phyloP scores from a whole-genome alignment of 192 early-diverging fungal genomes.

The Funneliformis mosseae region DNA sequence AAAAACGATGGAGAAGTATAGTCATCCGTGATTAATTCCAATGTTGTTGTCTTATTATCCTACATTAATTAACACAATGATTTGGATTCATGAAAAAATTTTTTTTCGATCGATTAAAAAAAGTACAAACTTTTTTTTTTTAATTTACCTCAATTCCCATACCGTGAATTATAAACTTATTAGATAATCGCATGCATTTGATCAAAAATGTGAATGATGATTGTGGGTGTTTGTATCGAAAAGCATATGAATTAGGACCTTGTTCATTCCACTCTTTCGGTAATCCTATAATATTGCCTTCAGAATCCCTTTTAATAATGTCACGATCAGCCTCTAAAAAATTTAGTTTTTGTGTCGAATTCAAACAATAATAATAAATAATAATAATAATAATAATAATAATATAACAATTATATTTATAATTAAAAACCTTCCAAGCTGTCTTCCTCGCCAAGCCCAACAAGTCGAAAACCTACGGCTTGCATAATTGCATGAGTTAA shows the following conservation, averaged over 20 bases:
- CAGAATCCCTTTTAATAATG: conserved; percentile 35
- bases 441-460: conserved; percentile 64
- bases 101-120: background rate
- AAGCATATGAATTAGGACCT: conserved; percentile 58
- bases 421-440: conserved; percentile 33
- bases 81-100: background rate
- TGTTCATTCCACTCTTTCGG: conserved; percentile 61
- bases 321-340: background rate
- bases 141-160: conserved; percentile 63
- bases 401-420: too few species aligned
- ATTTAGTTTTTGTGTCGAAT: too few species aligned
- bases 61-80: conserved; percentile 27
- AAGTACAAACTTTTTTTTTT: background rate
- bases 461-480: conserved; percentile 61
- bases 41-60: conserved; percentile 53
- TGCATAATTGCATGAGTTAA: conserved; percentile 63
- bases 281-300: conserved; percentile 40
- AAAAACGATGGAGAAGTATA: conserved; percentile 57
- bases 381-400: background rate
- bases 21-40: conserved; percentile 51
- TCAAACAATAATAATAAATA: too few species aligned
- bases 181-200: conserved; percentile 64
- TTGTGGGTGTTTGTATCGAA: conserved; percentile 67
- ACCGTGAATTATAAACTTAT: conserved; percentile 66
- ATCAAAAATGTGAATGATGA: conserved; percentile 69